A percentile compares a stretch with the other conserved stretches of the same genome.
These are phyloP conservation scores for Citrullus amarus DNA, from an alignment of 306 rosid genomes.

Conservation along the genomic window DNA sequence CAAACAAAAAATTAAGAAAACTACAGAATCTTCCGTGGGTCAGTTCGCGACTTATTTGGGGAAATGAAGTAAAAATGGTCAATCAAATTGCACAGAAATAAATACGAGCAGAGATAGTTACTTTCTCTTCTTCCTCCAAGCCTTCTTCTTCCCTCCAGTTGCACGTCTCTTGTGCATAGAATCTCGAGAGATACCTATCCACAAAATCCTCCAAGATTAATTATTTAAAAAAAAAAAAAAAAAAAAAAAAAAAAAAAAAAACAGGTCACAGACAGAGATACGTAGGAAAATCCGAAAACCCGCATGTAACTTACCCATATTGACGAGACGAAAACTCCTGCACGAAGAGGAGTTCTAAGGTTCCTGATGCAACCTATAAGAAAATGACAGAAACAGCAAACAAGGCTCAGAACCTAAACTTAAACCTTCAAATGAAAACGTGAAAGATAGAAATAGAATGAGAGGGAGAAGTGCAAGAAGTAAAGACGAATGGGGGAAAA, in stretches of 20 bases:
- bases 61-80: neutral
- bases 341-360: neutral
- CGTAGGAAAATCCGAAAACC: neutral
- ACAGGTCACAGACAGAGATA: neutral
- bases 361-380: neutral
- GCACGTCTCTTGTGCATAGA: conserved; percentile 10
- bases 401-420: neutral
- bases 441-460: neutral
- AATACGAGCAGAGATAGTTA: neutral
- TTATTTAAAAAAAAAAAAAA: too few species aligned
- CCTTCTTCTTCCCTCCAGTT: conserved; percentile 9
- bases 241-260: neutral
- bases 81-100: neutral
- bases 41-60: neutral
- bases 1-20: neutral
- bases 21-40: neutral
- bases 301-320: neutral
- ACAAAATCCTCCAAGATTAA: neutral
- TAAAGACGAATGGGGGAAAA: neutral
- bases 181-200: conserved; percentile 6
- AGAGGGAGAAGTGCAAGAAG: neutral
- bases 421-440: neutral
- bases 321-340: neutral
- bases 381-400: neutral
- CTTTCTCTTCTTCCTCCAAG: conserved; percentile 10